Evolutionary conservation across 108 stramenopile genomes (phyloP), one percentile per base, ranked within the genome.

Genomic region (Conticribra guillardii): DNA sequence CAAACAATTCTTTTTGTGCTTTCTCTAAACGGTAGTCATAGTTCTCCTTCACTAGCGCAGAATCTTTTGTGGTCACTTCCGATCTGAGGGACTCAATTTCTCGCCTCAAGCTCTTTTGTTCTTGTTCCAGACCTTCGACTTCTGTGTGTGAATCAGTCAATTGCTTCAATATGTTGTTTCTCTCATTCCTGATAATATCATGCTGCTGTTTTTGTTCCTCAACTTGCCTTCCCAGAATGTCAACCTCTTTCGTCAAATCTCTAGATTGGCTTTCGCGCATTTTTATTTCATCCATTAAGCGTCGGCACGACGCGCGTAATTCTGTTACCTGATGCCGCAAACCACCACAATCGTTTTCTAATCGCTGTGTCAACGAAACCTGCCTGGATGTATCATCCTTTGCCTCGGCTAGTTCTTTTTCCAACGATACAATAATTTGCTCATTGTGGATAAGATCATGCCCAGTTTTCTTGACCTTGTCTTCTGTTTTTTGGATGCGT

Each of bases 11-110:
- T 41, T 65, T 81, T 63, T 79, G 75, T 55, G 87, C 83, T 59
- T 83, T 78, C 50, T 83, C 81, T 68, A 74, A 67, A 57, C 89
- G 85, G 61, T 81, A 77, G 37, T 90, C 94, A 54, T 77, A 91
- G 73, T 85, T 86, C 61, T 87, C 89, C 67, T 89, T 92, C 23
- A 90, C 85, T 22, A 95, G 65, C 5, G 89, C 88, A 15, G 86
- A 74, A 75, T 93, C 94, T 80, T 88, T 88, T 33, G 69, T 83
- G 3, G 61, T 54, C 19, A 85, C 71, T 37, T 84, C 84, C 57
- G 85, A 85, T 67, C 88, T 89, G 26, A 95, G 83, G 63, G 89
- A 82, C 60, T 84, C 87, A 21, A 91, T 80, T 73, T 91, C 87
- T 64, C 83, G 85, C 44, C 74, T 74, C 71, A 82, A 82, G 67